Percentiles rank a stretch among this genome's conserved stretches.
These are phyloP conservation scores for Colletotrichum lini DNA, from an alignment of 2,329 filamentous ascomycete species.

Conservation along the genomic window DNA sequence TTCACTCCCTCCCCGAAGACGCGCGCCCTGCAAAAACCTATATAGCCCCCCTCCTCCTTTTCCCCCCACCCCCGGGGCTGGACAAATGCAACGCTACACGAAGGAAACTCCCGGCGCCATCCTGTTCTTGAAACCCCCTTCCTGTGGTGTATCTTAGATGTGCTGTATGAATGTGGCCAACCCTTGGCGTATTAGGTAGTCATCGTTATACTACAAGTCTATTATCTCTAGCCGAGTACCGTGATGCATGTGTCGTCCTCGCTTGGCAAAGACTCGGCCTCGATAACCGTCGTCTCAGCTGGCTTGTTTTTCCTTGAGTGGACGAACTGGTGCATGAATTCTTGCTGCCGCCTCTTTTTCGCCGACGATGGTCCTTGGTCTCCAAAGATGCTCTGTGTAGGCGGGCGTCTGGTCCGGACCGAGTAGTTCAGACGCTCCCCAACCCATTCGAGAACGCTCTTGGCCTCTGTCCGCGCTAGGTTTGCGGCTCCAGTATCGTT, in stretches of 20 bases:
- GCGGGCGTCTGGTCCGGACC: conserved; percentile 75
- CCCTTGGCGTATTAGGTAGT: conserved; percentile 43
- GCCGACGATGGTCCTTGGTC: conserved; percentile 54
- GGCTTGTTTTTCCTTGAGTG: conserved; percentile 46
- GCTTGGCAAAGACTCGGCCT: conserved; percentile 23
- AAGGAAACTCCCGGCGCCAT: conserved; percentile 35
- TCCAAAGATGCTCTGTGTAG: conserved; percentile 67
- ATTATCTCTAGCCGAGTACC: conserved; percentile 36
- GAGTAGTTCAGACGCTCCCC: conserved; percentile 79
- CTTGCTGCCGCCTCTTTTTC: conserved; percentile 56
- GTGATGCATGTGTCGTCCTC: conserved; percentile 40
- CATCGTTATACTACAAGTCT: conserved; percentile 36
- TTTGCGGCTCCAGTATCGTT: conserved; percentile 81
- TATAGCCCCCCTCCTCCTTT: conserved; percentile 16
- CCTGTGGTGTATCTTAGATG: conserved; percentile 44
- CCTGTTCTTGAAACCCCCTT: conserved; percentile 37
- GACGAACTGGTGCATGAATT: conserved; percentile 65
- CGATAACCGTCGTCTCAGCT: neutral
- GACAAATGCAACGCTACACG: conserved; percentile 31
- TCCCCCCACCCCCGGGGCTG: conserved; percentile 6
- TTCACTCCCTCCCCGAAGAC: conserved; percentile 1
- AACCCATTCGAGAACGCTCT: conserved; percentile 81
- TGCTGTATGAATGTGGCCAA: conserved; percentile 43
- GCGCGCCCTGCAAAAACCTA: conserved; percentile 23
- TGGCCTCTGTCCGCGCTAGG: conserved; percentile 81